These are phyloP conservation scores for Aureoboletus auriporus DNA, from an alignment of 768 basidiomycete species.

Conservation along the genomic window DNA sequence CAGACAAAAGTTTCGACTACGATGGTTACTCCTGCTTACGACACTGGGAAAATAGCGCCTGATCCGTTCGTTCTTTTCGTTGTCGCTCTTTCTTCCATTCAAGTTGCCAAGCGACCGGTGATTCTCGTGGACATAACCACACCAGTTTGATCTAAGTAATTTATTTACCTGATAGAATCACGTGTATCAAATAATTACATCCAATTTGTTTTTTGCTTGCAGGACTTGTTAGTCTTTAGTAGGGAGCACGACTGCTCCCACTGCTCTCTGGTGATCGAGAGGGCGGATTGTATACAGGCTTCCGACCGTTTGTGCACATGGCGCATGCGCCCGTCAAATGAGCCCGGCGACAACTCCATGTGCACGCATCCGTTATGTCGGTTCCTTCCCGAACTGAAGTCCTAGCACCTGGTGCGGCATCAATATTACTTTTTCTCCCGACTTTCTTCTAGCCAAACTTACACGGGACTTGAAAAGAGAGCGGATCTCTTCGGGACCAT, in stretches of 20 bases:
- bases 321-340: too few relatives aligned
- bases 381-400: conserved; percentile 1
- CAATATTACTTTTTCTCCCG: conserved; percentile 36
- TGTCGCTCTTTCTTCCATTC: too few relatives aligned
- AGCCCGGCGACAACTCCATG: too few relatives aligned
- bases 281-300: background rate
- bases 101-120: background rate
- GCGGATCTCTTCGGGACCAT: conserved; percentile 16
- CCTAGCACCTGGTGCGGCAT: conserved; percentile 2
- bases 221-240: too few relatives aligned
- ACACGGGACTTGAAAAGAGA: conserved; percentile 27
- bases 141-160: too few relatives aligned
- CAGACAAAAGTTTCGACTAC: conserved; percentile 21
- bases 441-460: conserved; percentile 39
- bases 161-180: too few relatives aligned
- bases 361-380: conserved; percentile 13
- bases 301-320: too few relatives aligned
- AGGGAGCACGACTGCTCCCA: too few relatives aligned
- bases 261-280: too few relatives aligned
- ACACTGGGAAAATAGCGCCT: conserved; percentile 16
- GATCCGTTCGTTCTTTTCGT: background rate
- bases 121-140: too few relatives aligned
- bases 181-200: background rate
- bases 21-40: conserved; percentile 26
- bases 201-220: background rate